Base-by-base conservation (phyloP, 345 rosid genomes). In the Eucalyptus erythrocorys region DNA sequence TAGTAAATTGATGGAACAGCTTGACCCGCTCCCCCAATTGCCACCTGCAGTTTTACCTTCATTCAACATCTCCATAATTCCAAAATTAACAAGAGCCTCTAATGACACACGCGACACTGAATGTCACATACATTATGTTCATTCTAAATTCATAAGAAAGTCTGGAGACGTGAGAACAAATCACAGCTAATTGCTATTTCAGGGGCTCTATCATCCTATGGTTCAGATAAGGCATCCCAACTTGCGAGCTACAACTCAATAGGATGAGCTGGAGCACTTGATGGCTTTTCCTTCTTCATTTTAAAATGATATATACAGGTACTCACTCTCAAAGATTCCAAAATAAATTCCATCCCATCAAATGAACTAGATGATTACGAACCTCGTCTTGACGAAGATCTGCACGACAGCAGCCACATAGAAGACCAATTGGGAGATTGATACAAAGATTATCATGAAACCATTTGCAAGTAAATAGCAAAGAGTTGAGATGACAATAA, bases 401-500 rank as follows among this genome's bases (percentile, higher is more conserved):
- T 97, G 97, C 86, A 93, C 45, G 66, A 93, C 87, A n/a, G 99
- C 99, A 59, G 91, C 95, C 89, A 90, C 92, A 92, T 97, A 95
- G 93, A 97, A 97, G 91, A 92, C 87, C 90, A 93, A 86, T 89
- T 95, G 97, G 87, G 99, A 95, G 89, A 93, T 92, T 91, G 95
- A 86, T 89, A 93, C 85, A 89, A 98, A 91, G 53, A 97, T 88
- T 87, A 92, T 90, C 86, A 95, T 87, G 89, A 88, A 88, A 37
- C 98, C 98, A 91, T 96, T 97, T 92, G 98, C 96, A 79, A 95
- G 88, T 37, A 97, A 64, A 92, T 95, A 97, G 91, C 99, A 97
- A 48, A 96, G 88, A 50, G 92, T 59, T 57, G 99, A 95, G 91
- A 97, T 93, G 87, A 88, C 34, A 64, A 93, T 87, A 93, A 96